phyloP scores from a whole-genome alignment of 371 early-diverging fungal species.

The Coemansia sp. region DNA sequence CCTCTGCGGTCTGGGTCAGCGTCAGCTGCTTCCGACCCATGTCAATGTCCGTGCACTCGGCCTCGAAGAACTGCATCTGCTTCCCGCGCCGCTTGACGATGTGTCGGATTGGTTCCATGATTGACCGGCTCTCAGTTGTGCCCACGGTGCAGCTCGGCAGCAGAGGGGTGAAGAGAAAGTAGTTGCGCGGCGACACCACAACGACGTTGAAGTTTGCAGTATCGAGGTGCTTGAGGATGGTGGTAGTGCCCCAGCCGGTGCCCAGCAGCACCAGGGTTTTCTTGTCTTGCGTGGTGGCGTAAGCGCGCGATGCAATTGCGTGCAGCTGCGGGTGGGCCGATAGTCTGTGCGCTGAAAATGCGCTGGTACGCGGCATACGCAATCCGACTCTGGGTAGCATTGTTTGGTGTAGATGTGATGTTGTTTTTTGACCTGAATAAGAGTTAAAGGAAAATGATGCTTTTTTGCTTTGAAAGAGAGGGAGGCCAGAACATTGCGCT shows the following conservation, averaged over 20 bases:
- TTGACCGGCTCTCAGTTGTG: constrained; percentile 78
- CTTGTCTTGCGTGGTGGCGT: constrained; percentile 48
- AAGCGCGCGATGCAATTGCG: too few relatives aligned
- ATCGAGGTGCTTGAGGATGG: constrained; percentile 74
- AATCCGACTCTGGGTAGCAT: neutral
- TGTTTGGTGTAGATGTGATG: neutral
- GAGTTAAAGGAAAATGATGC: neutral
- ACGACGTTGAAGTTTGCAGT: constrained; percentile 77
- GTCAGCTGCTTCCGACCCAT: constrained; percentile 70
- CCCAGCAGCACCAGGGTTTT: constrained; percentile 82
- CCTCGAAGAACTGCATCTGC: constrained; percentile 79
- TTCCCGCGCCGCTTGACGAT: constrained; percentile 70
- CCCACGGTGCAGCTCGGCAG: constrained; percentile 85
- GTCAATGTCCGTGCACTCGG: constrained; percentile 82
- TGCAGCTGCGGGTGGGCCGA: neutral
- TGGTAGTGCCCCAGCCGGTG: constrained; percentile 86
- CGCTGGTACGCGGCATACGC: neutral
- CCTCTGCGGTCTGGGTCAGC: constrained; percentile 57
- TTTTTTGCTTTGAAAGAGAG: neutral
- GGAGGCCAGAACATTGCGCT: neutral
- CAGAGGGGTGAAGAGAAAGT: constrained; percentile 92
- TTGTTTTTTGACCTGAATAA: too few relatives aligned
- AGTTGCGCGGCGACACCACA: constrained; percentile 85
- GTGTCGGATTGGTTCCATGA: constrained; percentile 87
- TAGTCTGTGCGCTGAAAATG: neutral